A percentile compares a stretch with the other conserved stretches of the same genome.
These are phyloP conservation scores for Planoprotostelium fungivorum DNA, from an alignment of 78 protist genomes.

Conservation along the genomic window DNA sequence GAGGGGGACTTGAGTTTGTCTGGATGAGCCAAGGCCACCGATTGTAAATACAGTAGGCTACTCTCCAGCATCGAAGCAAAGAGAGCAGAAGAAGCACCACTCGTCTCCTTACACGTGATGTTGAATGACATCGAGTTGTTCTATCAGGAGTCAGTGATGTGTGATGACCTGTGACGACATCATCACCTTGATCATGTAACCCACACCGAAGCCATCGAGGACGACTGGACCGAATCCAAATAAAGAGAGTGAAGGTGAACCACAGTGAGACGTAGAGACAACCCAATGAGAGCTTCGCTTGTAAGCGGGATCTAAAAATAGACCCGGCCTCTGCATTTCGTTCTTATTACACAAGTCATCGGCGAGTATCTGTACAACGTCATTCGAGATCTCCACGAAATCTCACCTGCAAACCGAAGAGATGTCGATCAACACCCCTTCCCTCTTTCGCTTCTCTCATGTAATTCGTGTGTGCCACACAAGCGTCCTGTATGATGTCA, in stretches of 20 bases:
- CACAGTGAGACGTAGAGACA: conserved; percentile 5
- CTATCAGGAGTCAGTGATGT: background rate
- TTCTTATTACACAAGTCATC: background rate
- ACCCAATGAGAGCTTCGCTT: background rate
- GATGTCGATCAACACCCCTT: background rate
- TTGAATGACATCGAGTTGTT: background rate
- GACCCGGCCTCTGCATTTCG: background rate
- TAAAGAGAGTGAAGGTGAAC: background rate
- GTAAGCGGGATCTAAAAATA: background rate
- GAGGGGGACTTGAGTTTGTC: background rate
- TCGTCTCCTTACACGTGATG: background rate
- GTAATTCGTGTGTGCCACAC: background rate
- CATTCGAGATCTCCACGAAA: background rate
- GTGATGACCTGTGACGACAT: background rate
- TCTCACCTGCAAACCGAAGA: background rate
- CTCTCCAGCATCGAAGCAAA: background rate
- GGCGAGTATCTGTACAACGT: background rate
- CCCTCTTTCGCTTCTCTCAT: conserved; percentile 9
- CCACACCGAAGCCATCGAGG: background rate
- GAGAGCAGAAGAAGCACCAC: background rate
- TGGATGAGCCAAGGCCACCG: background rate
- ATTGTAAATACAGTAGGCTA: background rate
- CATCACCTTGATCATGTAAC: background rate
- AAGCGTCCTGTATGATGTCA: background rate
- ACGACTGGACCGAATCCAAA: conserved; percentile 14